phyloP scores from a whole-genome alignment of 2,329 filamentous ascomycete genomes.

The Tolypocladium endophyticum region DNA sequence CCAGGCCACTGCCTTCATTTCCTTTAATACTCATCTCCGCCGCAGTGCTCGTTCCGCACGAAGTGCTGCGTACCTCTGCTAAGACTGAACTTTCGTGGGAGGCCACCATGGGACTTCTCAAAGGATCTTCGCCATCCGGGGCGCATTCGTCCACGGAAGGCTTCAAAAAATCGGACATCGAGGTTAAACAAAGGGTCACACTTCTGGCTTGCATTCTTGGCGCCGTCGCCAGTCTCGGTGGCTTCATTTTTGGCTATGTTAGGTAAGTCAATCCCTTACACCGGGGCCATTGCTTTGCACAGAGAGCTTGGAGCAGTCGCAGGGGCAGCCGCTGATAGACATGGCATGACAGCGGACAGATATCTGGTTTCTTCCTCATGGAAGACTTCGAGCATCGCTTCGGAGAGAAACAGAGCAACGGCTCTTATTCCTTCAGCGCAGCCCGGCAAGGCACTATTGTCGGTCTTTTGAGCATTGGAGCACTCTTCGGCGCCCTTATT shows the following conservation, averaged over 20 bases:
- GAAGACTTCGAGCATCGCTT: slow-evolving; percentile 44
- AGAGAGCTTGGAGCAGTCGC: neutral
- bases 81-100: neutral
- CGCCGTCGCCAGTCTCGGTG: slow-evolving; percentile 40
- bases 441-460: slow-evolving; percentile 51
- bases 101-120: slow-evolving; percentile 1
- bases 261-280: slow-evolving; percentile 24
- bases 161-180: neutral
- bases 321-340: neutral
- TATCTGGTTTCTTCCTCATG: slow-evolving; percentile 53
- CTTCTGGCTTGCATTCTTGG: slow-evolving; percentile 36
- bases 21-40: neutral
- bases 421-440: slow-evolving; percentile 39
- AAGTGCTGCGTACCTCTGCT: neutral
- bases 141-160: neutral
- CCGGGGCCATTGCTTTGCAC: neutral
- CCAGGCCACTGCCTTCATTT: neutral
- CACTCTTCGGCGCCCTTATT: slow-evolving; percentile 44
- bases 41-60: neutral
- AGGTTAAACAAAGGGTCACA: slow-evolving; percentile 15
- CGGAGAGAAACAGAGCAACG: slow-evolving; percentile 27
- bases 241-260: slow-evolving; percentile 48
- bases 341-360: slow-evolving; percentile 38
- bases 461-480: slow-evolving; percentile 50
- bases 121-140: neutral